phyloP scores from a whole-genome alignment of 306 rosid species.

The Rosa persica region DNA sequence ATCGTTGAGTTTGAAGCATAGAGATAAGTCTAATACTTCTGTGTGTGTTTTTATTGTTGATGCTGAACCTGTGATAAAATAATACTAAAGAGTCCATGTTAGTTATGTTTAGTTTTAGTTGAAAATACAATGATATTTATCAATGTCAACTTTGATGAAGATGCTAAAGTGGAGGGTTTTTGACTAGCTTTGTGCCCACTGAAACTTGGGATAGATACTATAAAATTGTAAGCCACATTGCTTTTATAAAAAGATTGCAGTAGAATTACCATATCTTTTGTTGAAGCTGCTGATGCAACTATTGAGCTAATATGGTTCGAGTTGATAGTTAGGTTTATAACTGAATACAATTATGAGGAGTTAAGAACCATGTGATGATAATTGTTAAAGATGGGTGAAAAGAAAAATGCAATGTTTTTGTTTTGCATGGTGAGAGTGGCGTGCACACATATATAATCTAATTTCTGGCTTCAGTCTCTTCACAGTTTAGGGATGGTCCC shows the following conservation, averaged over 20 bases:
- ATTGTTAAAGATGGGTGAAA: neutral
- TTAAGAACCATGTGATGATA: neutral
- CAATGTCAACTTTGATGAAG: neutral
- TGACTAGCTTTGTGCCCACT: neutral
- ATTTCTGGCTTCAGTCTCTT: neutral
- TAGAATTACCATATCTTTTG: neutral
- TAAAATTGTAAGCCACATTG: neutral
- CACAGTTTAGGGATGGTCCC: neutral
- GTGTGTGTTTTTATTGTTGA: neutral
- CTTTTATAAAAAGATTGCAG: neutral
- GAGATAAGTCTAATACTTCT: neutral
- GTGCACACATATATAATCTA: neutral
- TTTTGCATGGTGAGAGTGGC: neutral
- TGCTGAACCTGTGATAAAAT: neutral
- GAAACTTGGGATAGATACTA: neutral
- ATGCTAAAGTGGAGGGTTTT: neutral
- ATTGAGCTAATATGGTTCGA: neutral
- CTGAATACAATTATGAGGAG: neutral
- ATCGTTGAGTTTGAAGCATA: slow-evolving; percentile 7
- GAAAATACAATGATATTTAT: neutral
- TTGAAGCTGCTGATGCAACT: neutral
- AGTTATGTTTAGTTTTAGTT: neutral
- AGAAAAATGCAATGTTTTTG: neutral
- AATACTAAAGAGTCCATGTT: neutral
- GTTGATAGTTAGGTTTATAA: neutral